Conservation (phyloP, 805 yeast species). For the Ogataea ganodermae region DNA sequence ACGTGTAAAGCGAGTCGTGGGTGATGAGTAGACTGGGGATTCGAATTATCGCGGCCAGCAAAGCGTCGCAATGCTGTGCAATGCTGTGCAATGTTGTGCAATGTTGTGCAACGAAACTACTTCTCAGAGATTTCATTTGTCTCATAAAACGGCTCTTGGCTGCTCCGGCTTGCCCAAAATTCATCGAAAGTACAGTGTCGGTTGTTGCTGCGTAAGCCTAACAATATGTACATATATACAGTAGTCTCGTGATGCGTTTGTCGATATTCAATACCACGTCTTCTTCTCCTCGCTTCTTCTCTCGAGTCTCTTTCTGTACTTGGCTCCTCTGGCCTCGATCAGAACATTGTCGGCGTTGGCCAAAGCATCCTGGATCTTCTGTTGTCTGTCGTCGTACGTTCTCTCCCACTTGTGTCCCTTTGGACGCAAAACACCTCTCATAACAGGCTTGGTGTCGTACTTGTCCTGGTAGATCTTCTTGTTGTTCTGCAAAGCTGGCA, state of each 20-base stretch:
- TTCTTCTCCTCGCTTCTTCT: slow-evolving; percentile 39
- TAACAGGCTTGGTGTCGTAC: slow-evolving; percentile 63
- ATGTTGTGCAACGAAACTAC: no score
- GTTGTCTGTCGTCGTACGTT: slow-evolving; percentile 56
- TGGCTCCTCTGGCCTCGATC: slow-evolving; percentile 61
- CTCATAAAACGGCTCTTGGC: no score
- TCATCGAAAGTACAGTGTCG: no score
- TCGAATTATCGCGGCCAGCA: no score
- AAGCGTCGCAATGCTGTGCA: no score
- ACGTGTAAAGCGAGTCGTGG: no score
- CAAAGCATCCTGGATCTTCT: slow-evolving; percentile 65
- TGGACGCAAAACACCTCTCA: slow-evolving; percentile 76
- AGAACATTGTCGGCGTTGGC: slow-evolving; percentile 67
- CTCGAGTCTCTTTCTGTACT: slow-evolving; percentile 46
- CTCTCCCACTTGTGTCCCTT: slow-evolving; percentile 84
- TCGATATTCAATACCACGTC: slow-evolving; percentile 38
- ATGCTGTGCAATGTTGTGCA: no score
- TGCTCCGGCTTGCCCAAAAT: no score
- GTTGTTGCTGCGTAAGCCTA: neutral
- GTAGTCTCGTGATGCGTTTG: neutral
- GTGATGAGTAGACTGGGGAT: no score
- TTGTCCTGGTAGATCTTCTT: slow-evolving; percentile 80
- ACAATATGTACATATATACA: slow-evolving; percentile 13
- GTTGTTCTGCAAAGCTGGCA: slow-evolving; percentile 63
- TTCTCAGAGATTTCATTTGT: no score